Percentiles rank a stretch among this genome's conserved stretches.
phyloP scores from a whole-genome alignment of 2,329 filamentous ascomycete species.

The Alternaria hordeiaustralica region DNA sequence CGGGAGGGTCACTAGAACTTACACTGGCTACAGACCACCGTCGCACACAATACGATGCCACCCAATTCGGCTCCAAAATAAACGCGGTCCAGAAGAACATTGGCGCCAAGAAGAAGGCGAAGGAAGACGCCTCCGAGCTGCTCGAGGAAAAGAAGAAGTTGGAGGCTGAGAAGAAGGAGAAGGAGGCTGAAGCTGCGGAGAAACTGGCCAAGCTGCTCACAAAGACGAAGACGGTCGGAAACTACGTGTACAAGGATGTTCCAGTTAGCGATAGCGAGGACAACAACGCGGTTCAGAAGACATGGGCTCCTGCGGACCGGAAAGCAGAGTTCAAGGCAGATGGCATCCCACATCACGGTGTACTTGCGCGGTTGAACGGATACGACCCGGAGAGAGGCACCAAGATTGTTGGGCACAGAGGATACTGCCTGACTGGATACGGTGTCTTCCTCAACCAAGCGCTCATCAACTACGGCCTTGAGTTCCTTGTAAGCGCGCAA shows the following conservation, averaged over 20 bases:
- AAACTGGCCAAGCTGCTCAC: conserved; percentile 77
- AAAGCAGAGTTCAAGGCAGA: conserved; percentile 79
- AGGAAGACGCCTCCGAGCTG: conserved; percentile 84
- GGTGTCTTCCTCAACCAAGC: conserved; percentile 92
- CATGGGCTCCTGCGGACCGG: conserved; percentile 80
- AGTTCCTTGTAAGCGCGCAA: not conserved
- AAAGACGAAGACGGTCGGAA: conserved; percentile 86
- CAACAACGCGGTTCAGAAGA: conserved; percentile 77
- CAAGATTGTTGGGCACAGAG: conserved; percentile 92
- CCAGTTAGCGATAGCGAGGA: conserved; percentile 86
- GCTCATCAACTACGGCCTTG: conserved; percentile 83
- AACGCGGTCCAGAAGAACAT: conserved; percentile 92
- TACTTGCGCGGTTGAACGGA: conserved; percentile 84
- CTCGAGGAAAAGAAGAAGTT: conserved; percentile 78
- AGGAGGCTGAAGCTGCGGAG: conserved; percentile 74
- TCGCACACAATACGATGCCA: conserved; percentile 77
- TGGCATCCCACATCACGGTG: conserved; percentile 90
- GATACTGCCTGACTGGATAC: conserved; percentile 90
- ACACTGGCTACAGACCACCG: conserved; percentile 65
- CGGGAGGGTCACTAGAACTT: not conserved
- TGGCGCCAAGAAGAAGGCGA: conserved; percentile 85
- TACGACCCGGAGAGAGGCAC: conserved; percentile 82
- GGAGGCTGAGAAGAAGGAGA: conserved; percentile 80
- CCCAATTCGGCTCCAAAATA: conserved; percentile 82
- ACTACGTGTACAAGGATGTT: conserved; percentile 89